Evolutionary conservation across 768 basidiomycete species (phyloP), one percentile per base, ranked within the genome.

Genomic region (Fistulinella prunicolor): DNA sequence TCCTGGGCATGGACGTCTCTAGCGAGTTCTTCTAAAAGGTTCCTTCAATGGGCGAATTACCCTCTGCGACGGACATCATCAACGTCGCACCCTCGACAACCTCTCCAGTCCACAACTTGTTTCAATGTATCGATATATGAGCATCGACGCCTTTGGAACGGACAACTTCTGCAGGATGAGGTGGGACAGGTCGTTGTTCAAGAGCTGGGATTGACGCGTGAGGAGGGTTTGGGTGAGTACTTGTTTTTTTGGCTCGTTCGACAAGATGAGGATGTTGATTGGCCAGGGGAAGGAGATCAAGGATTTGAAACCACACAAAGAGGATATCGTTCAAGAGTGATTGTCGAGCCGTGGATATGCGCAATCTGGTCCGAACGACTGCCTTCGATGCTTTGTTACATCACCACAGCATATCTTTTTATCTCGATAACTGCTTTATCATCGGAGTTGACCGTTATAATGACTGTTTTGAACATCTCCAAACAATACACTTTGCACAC

Each of bases 21-120:
- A 97, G 97, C 65, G 93, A 95, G 69, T 99, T 99, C 74, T 99
- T 99, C 85, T 83, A 92, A 64, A 98, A 98, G 73, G 93, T 91
- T 44, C 89, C 95, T 43, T 89, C 91, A 4, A 98, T 95, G 0
- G 96, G 96, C 40, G 96, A 97, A 75, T 80, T 83, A 1, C 95
- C 96, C 13, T 93, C 93, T 1, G 78, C 85, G 2, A 69, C 81
- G 54, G 95, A 99, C 58, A 80, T 99, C 55, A 82, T 95, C 74
- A 90, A 84, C 61, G 96, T 98, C 23, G 94, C 53, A 98, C 96
- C 0, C 81, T 99, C 38, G 96, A 98, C 78, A 99, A 99, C 66
- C 76, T 99, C 48, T 94, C 95, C 6, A 84, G 96, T 22, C 96
- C 96, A 17, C 96, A 98, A 70, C 80, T 98, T 22, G 93, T 95